Conservation (phyloP, 1,284 basidiomycete species). For the Ceratorhiza oryzae-sativae region DNA sequence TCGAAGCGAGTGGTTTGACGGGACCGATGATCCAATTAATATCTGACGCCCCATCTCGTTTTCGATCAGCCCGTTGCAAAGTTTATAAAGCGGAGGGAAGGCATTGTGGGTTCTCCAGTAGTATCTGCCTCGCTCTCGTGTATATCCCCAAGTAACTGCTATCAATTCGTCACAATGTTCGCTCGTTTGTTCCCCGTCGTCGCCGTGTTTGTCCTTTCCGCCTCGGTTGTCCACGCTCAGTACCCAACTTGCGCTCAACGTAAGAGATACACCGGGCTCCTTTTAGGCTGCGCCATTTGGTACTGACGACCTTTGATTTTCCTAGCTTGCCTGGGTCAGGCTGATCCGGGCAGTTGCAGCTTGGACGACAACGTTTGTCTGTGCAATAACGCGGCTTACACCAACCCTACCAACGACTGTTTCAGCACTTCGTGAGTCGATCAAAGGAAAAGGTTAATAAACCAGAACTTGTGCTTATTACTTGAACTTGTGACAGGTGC, state of each 20-base stretch:
- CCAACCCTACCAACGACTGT: constrained; percentile 39
- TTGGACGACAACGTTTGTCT: constrained; percentile 39
- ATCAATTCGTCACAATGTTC: not conserved
- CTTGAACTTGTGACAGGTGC: not conserved
- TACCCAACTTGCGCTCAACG: constrained; percentile 20
- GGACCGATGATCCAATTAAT: no score
- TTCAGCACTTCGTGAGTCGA: constrained; percentile 19
- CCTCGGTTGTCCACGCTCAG: not conserved
- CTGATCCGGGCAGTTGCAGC: constrained; percentile 20
- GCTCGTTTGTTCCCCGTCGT: constrained; percentile 2
- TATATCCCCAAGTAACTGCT: no score
- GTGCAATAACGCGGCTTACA: constrained; percentile 39
- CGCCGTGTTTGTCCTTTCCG: not conserved
- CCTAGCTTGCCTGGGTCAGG: constrained; percentile 18
- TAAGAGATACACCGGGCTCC: not conserved
- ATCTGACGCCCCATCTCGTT: no score
- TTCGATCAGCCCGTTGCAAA: no score
- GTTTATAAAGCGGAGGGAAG: no score
- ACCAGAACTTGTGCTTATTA: not conserved
- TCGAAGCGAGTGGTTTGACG: no score
- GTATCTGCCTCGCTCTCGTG: no score
- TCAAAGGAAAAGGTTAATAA: no score
- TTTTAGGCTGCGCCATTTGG: not conserved
- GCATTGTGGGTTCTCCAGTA: no score
- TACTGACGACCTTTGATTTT: not conserved